Conservation (phyloP, 306 rosid genomes). For the Inga oerstediana region DNA sequence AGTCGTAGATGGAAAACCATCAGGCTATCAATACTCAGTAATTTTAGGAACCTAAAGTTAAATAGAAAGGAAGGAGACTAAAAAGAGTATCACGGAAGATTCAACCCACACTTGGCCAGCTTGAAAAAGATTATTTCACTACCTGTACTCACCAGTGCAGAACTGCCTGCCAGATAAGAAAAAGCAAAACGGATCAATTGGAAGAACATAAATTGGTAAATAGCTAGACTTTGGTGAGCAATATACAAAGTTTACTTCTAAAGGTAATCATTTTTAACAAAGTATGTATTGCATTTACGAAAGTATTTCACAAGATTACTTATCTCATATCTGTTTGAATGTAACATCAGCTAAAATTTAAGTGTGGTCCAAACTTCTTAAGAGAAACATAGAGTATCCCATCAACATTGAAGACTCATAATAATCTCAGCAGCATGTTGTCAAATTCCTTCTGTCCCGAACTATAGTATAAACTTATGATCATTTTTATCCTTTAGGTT, state of each 20-base stretch:
- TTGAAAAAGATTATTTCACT: conserved; percentile 34
- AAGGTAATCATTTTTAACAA: not conserved
- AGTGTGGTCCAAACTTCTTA: conserved; percentile 1
- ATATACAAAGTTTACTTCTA: not conserved
- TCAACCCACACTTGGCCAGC: not conserved
- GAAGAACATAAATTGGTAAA: not conserved
- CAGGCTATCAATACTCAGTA: not conserved
- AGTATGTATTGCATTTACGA: conserved; percentile 8
- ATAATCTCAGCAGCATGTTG: not conserved
- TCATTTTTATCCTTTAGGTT: not conserved
- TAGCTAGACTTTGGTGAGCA: not conserved
- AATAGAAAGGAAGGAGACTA: not conserved
- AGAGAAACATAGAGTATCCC: not conserved
- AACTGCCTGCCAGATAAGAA: conserved; percentile 71
- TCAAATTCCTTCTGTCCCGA: not conserved
- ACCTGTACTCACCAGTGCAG: conserved; percentile 98
- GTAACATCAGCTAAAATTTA: conserved; percentile 14
- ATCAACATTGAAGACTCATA: conserved; percentile 18
- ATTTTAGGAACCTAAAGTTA: not conserved
- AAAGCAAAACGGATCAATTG: conserved; percentile 10
- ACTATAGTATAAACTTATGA: not conserved
- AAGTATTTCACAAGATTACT: not conserved
- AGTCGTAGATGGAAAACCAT: conserved; percentile 15
- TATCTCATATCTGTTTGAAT: not conserved
- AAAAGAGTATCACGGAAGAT: not conserved